Evolutionary conservation across 148 eudicot species (phyloP).

Genomic region (Silene uniflora): DNA sequence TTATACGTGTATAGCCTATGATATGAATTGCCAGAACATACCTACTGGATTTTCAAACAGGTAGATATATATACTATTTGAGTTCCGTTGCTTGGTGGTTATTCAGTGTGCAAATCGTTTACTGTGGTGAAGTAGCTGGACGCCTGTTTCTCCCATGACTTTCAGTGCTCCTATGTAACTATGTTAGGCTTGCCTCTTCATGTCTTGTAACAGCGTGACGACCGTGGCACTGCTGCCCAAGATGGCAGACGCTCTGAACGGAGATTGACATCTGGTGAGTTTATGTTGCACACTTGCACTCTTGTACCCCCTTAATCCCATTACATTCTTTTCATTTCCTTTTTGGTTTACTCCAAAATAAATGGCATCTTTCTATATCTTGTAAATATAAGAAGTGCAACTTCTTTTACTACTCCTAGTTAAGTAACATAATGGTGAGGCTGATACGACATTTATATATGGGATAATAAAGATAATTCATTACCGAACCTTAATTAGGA

Average conservation of each 20-base stretch:
- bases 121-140: slow-evolving; percentile 49
- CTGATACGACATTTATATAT: too few relatives aligned
- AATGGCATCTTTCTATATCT: too few relatives aligned
- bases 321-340: too few relatives aligned
- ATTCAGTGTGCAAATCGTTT: slow-evolving; percentile 40
- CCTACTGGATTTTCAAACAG: slow-evolving; percentile 9
- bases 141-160: slow-evolving; percentile 47
- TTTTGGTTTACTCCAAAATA: too few relatives aligned
- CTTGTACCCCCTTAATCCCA: neutral
- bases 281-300: neutral
- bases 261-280: slow-evolving; percentile 56
- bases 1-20: neutral
- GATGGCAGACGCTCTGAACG: slow-evolving; percentile 58
- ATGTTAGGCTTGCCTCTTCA: slow-evolving; percentile 82
- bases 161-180: slow-evolving; percentile 59
- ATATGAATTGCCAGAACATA: neutral
- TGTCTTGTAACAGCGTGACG: slow-evolving; percentile 96
- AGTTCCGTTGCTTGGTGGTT: slow-evolving; percentile 34
- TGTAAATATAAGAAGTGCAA: too few relatives aligned
- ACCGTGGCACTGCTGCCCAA: slow-evolving; percentile 61
- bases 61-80: slow-evolving; percentile 21
- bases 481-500: too few relatives aligned
- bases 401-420: too few relatives aligned
- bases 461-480: too few relatives aligned
- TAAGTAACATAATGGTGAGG: too few relatives aligned